phyloP scores from a whole-genome alignment of 2,329 filamentous ascomycete species.

The Penicillium oxalicum region DNA sequence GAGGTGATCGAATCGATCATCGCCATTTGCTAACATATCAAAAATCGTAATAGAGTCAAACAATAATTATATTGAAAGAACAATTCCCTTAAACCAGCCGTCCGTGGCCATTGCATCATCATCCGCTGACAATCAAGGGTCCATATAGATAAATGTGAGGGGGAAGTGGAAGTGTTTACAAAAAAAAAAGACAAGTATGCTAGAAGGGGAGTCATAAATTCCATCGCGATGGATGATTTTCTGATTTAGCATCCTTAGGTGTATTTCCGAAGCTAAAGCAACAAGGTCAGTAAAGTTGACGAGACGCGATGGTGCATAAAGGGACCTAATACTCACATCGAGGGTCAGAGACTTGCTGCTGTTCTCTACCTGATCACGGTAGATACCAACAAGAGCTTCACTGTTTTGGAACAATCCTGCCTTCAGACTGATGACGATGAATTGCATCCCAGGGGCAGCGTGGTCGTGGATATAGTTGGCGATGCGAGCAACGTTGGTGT shows the following conservation, averaged over 20 bases:
- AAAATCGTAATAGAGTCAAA: no score
- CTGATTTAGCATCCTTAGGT: constrained; percentile 15
- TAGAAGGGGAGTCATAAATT: constrained; percentile 12
- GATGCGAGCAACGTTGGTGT: constrained; percentile 92
- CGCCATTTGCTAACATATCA: no score
- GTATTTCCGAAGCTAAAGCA: constrained; percentile 32
- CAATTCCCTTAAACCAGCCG: no score
- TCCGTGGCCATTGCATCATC: no score
- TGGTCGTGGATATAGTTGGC: constrained; percentile 95
- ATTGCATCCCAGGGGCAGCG: constrained; percentile 95
- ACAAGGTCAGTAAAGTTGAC: constrained; percentile 7
- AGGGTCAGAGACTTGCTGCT: constrained; percentile 85
- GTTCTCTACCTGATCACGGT: constrained; percentile 89
- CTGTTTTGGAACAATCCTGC: constrained; percentile 93
- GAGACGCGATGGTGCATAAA: not conserved
- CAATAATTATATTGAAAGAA: no score
- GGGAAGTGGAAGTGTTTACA: constrained; percentile 21
- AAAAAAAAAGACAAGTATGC: constrained; percentile 7
- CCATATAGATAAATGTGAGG: constrained; percentile 1
- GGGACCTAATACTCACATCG: constrained; percentile 64
- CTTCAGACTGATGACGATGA: constrained; percentile 96
- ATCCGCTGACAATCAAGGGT: not conserved
- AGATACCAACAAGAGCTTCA: constrained; percentile 91
- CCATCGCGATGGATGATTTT: constrained; percentile 2
- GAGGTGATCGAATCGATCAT: no score